phyloP scores from a whole-genome alignment of 495 filamentous ascomycete genomes.

The Diplogelasinospora grovesii region DNA sequence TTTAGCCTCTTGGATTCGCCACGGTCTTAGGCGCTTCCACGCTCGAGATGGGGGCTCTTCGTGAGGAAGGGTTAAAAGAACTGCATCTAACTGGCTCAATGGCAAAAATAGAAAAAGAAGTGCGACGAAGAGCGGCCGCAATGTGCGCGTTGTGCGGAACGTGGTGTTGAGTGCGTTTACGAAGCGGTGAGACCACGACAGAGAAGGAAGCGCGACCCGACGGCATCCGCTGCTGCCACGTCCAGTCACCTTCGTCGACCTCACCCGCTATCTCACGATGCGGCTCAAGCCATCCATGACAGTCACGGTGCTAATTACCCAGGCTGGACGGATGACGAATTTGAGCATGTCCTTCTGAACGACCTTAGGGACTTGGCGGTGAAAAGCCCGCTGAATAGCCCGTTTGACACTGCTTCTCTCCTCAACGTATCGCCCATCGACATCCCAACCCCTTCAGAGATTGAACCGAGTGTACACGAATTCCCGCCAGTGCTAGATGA shows the following conservation, averaged over 20 bases:
- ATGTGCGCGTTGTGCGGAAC: conserved; percentile 52
- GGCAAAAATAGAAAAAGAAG: conserved; percentile 54
- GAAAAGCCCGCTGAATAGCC: conserved; percentile 22
- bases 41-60: too few species aligned
- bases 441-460: conserved; percentile 12
- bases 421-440: conserved; percentile 3
- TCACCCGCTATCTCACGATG: conserved; percentile 5
- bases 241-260: conserved; percentile 2
- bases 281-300: conserved; percentile 16
- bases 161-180: conserved; percentile 47
- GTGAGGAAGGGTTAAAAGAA: too few species aligned
- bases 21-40: not conserved
- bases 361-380: conserved; percentile 16
- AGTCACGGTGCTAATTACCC: conserved; percentile 7
- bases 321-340: not conserved
- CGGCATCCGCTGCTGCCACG: not conserved
- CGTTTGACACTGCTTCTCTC: conserved; percentile 6
- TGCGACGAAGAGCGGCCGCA: conserved; percentile 55
- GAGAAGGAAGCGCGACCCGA: conserved; percentile 38
- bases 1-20: too few species aligned
- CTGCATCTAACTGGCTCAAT: not conserved
- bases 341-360: conserved; percentile 7
- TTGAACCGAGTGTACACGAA: too few species aligned
- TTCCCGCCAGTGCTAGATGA: not conserved
- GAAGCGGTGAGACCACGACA: conserved; percentile 53